Evolutionary conservation across 1,139 yeast species (phyloP), one percentile per base, ranked within the genome.

Genomic region (Suhomyces anneliseae): DNA sequence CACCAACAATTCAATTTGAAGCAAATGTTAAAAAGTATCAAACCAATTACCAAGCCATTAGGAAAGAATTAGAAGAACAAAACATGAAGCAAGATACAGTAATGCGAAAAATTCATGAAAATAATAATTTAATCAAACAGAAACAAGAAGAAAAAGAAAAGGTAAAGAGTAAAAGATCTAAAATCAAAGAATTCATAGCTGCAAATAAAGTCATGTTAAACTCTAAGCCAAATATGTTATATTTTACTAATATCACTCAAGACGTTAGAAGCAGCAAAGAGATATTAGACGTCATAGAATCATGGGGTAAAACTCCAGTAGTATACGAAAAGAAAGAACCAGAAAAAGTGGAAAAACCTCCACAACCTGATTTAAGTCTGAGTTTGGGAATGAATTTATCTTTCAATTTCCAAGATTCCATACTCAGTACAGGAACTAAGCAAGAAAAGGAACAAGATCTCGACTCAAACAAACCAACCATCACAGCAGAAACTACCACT

Each of bases 11-110:
- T 10, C 43, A 39, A 14, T 47, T 47, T 14, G 50, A 44, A 27
- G 38, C 42, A 27, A 62, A 64, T 26, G 64, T 65, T n/a, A 58
- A 58, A n/a, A 47, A 50, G 34, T 69, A 62, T 44, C 68, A 68
- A 27, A 53, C 53, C 6, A 64, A 62, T 33, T 64, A 70, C 14
- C 60, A 59, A 24, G 56, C 54, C 0, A 58, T 69, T 8, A 55
- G 78, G 19, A 55, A 55, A n/a, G 57, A 50, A 10, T 54, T 72
- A 39, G 74, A 70, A 49, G 65, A 64, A 35, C 76, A 72, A 49
- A 57, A 53, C 24, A 47, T 50, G 27, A 55, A 55, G 39, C 71
- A 66, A 48, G 58, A 57, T 15, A 53, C 47, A 19, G 45, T 61
- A n/a, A 36, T 56, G 14, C 48, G 52, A 38, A 46, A 45, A 24